Evolutionary conservation across 176 grass and related monocot genomes (phyloP).

Genomic region (Carex scoparia): DNA sequence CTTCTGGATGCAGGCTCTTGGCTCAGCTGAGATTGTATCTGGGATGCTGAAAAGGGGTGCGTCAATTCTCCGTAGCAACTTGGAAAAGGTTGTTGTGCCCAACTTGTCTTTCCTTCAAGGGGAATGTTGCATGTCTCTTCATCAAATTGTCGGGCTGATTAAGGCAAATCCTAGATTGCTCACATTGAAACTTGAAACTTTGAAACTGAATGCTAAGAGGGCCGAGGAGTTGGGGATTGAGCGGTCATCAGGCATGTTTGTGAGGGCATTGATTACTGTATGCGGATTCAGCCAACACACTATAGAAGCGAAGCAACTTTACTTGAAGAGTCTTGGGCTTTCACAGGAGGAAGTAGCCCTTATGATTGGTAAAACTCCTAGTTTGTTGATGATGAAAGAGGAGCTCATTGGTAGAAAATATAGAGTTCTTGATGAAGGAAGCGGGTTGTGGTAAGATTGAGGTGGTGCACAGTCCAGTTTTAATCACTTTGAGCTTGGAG

Average conservation of each 20-base stretch:
- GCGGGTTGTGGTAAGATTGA: background rate
- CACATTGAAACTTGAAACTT: background rate
- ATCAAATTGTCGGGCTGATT: slow-evolving; percentile 9
- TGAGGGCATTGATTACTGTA: background rate
- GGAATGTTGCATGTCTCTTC: slow-evolving; percentile 25
- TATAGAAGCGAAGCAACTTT: background rate
- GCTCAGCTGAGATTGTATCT: slow-evolving; percentile 8
- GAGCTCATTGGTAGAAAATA: slow-evolving; percentile 34
- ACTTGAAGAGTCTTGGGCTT: background rate
- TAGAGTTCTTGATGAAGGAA: slow-evolving; percentile 33
- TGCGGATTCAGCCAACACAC: background rate
- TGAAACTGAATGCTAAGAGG: background rate
- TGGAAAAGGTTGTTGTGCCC: slow-evolving; percentile 20
- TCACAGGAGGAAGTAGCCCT: background rate
- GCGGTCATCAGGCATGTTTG: slow-evolving; percentile 9
- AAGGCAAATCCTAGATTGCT: background rate
- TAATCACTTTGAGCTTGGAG: slow-evolving; percentile 42
- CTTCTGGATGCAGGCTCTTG: slow-evolving; percentile 14
- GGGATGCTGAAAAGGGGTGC: background rate
- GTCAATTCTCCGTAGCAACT: background rate
- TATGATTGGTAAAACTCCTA: background rate
- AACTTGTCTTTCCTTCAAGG: slow-evolving; percentile 29
- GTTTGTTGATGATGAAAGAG: background rate
- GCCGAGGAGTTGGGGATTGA: slow-evolving; percentile 29
- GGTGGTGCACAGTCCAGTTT: slow-evolving; percentile 19